Evolutionary conservation across 169 alveolate genomes (phyloP), one percentile per base, ranked within the genome.

Genomic region (Plasmodium falciparum): DNA sequence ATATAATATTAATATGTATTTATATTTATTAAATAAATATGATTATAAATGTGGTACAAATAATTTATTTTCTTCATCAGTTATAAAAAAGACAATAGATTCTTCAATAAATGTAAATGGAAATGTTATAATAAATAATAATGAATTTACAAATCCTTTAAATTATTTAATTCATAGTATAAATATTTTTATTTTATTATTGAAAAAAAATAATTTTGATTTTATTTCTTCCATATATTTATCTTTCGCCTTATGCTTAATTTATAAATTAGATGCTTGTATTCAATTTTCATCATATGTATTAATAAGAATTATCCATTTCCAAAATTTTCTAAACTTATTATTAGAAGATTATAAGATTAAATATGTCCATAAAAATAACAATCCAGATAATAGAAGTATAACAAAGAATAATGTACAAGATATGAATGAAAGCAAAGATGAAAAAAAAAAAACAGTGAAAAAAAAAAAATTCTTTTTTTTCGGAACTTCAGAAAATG

Each of bases 211-310:
- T n/a, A 86, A 54, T 24, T 86, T 71, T 74, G 92, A 86, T 86
- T 86, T 86, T 86, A 67, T 86, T n/a, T 47, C 92, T 15, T 71
- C 92, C 0, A 61, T 86, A 12, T 86, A 86, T 86, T 86, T 86
- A 72, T 58, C 92, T 6, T 73, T 59, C 70, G 47, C 78, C 0
- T 33, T 86, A 70, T 86, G 92, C 12, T 45, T 86, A 17, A 49
- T 73, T 11, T 86, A 86, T 43, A 86, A 86, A 45, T 24, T 86
- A 3, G 92, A 86, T 15, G 50, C 47, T 2, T 70, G 88, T 26
- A 72, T 86, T 26, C 67, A 86, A 43, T 86, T 86, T 61, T 70
- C 92, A 4, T 70, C 92, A 12, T 26, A 29, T 66, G 76, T 61
- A 1, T 50, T 86, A 39, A 8, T 86, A 70, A 22, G 88, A 33